Evolutionary conservation across 768 basidiomycete genomes (phyloP), one percentile per base, ranked within the genome.

Genomic region (Boletus patriciae): DNA sequence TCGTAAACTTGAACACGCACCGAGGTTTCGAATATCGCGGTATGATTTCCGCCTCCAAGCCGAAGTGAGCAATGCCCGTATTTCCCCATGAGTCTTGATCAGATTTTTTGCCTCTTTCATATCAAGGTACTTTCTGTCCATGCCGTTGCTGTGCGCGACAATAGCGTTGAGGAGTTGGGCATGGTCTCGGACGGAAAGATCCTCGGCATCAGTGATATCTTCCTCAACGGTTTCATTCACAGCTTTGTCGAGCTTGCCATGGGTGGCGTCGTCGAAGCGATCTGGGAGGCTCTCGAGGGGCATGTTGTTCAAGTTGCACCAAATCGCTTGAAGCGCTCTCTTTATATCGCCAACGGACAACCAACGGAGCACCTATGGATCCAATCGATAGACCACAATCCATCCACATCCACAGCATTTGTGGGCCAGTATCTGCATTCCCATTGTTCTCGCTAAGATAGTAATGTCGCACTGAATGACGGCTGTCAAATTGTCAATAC

Each of bases 1-100:
- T 42, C 3, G 6, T 15, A 4, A 10, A n/a, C n/a, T 4, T 25
- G 4, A 4, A 23, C 7, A 37, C 50, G 13, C 0, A 60, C 59
- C 50, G 3, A 60, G 55, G 42, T 45, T 60, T 27, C 55, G 50
- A 52, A 60, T 58, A 4, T 58, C 43, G 57, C 38, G 33, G 13
- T 49, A 53, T 10, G 51, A 50, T 23, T 34, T 57, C 11, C 3
- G 12, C n/a, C 8, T 6, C 55, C 59, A 59, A 11, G 59, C 59
- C 1, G 43, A 23, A 4, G 31, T 11, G 15, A 36, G 34, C 34
- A 36, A 16, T 4, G 34, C 15, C 6, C 2, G 34, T 7, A 36
- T 2, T 15, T 16, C 34, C 7, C 15, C 15, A 6, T 36, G 13
- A 6, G 34, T 3, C 34, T 36, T 36, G 34, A 16, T 16, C 34